Evolutionary conservation across 2,329 filamentous ascomycete genomes (phyloP).

Genomic region (Claviceps quebecensis): DNA sequence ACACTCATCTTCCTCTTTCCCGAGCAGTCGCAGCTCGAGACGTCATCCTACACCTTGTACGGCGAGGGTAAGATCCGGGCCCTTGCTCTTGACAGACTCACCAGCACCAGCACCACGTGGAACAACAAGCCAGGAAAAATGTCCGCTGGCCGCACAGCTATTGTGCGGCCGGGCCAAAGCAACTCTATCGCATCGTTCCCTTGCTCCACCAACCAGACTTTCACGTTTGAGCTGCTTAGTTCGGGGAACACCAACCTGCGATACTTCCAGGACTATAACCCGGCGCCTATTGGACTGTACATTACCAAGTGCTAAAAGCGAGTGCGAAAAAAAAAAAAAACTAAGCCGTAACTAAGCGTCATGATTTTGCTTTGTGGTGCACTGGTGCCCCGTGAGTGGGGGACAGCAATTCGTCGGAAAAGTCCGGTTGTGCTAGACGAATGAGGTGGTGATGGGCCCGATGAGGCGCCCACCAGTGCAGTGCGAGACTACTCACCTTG

Average conservation of each 20-base stretch:
- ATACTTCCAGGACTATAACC: conserved; percentile 53
- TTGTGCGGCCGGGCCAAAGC: conserved; percentile 37
- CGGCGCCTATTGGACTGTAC: conserved; percentile 27
- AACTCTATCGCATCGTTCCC: conserved; percentile 38
- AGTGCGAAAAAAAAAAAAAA: neutral
- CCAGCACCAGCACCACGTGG: conserved; percentile 34
- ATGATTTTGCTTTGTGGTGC: neutral
- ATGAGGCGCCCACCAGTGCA: neutral
- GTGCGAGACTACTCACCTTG: neutral
- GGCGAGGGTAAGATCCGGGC: conserved; percentile 40
- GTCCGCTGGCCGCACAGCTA: conserved; percentile 27
- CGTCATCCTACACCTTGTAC: conserved; percentile 35
- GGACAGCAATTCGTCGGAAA: neutral
- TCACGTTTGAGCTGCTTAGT: conserved; percentile 36
- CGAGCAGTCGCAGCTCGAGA: conserved; percentile 37
- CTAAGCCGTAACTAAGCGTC: neutral
- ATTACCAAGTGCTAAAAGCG: conserved; percentile 18
- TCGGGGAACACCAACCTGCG: conserved; percentile 35
- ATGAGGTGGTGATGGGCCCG: neutral
- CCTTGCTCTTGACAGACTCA: conserved; percentile 30
- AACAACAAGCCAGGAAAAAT: conserved; percentile 32
- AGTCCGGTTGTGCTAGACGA: neutral
- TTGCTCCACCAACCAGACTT: conserved; percentile 37
- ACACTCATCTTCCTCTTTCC: conserved; percentile 54
- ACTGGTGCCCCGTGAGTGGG: neutral